Evolutionary conservation across 305 asterid species (phyloP).

Genomic region (Salvia sclarea): DNA sequence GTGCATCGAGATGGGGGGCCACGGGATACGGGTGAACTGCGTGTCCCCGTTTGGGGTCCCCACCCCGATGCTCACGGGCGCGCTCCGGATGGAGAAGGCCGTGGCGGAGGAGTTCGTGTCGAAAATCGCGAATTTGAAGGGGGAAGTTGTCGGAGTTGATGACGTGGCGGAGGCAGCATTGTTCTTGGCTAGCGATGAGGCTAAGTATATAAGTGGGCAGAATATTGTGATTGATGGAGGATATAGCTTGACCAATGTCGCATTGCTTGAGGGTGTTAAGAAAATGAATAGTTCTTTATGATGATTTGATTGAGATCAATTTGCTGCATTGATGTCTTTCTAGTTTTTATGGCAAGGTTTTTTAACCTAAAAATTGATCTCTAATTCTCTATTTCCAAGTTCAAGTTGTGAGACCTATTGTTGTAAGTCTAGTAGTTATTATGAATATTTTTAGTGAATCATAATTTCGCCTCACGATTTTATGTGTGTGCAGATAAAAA

Average conservation of each 20-base stretch:
- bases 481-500: no score
- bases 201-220: conserved; percentile 51
- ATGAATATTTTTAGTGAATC: no score
- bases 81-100: not conserved
- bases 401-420: no score
- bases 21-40: conserved; percentile 36
- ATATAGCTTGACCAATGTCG: conserved; percentile 40
- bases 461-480: no score
- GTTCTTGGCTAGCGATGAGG: conserved; percentile 48
- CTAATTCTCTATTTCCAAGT: no score
- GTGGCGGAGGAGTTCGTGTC: conserved; percentile 30
- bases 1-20: conserved; percentile 37
- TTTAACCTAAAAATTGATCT: no score
- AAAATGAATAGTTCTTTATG: not conserved
- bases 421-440: no score
- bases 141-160: conserved; percentile 22
- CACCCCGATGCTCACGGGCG: conserved; percentile 35
- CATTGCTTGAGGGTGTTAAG: conserved; percentile 3
- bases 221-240: conserved; percentile 63
- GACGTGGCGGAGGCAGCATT: conserved; percentile 53
- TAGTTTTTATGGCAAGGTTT: no score
- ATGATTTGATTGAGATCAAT: no score
- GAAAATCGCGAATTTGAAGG: conserved; percentile 38
- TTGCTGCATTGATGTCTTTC: no score
- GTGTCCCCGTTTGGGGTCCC: conserved; percentile 39